These are phyloP conservation scores for Polytolypa hystricis DNA, from an alignment of 2,329 filamentous ascomycete genomes.

Conservation along the genomic window DNA sequence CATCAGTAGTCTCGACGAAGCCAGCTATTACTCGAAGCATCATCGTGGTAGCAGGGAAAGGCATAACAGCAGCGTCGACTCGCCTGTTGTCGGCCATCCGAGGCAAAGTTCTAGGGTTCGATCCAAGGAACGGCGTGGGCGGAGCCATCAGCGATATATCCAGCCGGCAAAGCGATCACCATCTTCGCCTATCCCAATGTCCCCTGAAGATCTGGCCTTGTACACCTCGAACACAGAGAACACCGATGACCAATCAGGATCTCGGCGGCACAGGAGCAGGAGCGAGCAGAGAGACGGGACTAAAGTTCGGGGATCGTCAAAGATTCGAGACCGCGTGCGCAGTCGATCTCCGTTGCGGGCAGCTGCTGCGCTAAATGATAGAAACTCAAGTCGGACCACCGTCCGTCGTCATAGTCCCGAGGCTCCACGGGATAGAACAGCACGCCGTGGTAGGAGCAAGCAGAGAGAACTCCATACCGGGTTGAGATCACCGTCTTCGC, in stretches of 20 bases:
- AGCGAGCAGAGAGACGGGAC: constrained; percentile 45
- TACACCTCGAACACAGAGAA: constrained; percentile 37
- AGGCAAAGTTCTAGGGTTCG: constrained; percentile 45
- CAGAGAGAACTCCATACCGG: constrained; percentile 48
- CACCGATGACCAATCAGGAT: constrained; percentile 34
- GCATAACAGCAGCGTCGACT: constrained; percentile 39
- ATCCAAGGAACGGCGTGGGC: constrained; percentile 58
- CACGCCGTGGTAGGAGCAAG: constrained; percentile 48
- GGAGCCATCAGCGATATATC: constrained; percentile 55
- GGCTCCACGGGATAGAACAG: constrained; percentile 17
- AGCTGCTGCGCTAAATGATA: constrained; percentile 20
- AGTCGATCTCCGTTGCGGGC: constrained; percentile 28
- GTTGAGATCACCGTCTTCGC: constrained; percentile 65
- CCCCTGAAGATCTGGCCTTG: constrained; percentile 61
- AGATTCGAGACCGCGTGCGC: constrained; percentile 15
- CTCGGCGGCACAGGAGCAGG: constrained; percentile 19
- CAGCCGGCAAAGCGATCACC: constrained; percentile 75
- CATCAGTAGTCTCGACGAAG: constrained; percentile 73
- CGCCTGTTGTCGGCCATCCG: constrained; percentile 34
- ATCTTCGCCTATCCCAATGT: constrained; percentile 89
- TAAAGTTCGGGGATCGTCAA: constrained; percentile 18
- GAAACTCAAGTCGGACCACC: constrained; percentile 29
- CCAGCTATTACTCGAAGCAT: constrained; percentile 50
- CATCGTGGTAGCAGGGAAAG: constrained; percentile 37
- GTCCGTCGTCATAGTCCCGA: constrained; percentile 29